Base-by-base conservation (phyloP, 768 basidiomycete species). In the Tubosaeta sp. region DNA sequence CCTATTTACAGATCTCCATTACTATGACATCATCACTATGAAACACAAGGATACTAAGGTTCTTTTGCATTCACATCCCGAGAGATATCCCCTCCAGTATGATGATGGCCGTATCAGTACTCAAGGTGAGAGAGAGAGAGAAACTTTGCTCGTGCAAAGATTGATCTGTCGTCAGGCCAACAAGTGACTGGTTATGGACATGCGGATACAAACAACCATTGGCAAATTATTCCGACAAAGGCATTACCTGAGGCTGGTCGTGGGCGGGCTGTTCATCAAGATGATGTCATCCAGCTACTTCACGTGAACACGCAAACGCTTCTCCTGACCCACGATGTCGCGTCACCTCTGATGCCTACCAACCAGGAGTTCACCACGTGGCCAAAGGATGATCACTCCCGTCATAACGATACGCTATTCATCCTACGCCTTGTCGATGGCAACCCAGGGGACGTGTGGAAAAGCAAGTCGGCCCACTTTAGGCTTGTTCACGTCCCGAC, bases 311-410 rank as follows among this genome's bases (percentile, higher is more conserved):
- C 95, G 10, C 76, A 95, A 56, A 82, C 84, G 1, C 71, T 84
- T 52, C 84, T 99, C 43, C 72, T 99, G 41, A 97, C 95, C 3
- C 97, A 99, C 62, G 97, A 99, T 67, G 97, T 99, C 52, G 97
- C 97, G 0, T 97, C 92, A 1, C 91, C 97, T 5, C 80, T 94
- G 45, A 95, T 92, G 87, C 86, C 97, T 14, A 99, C 97, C 44
- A 98, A 98, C 68, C 94, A 97, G 66, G 97, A 99, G 69, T 94
- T 98, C 70, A 99, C 97, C 6, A 98, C 97, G 0, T 88, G 85
- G 83, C 67, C 85, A 5, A 86, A 82, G 63, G 86, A 90, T 54
- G 90, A 95, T 58, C 73, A 83, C 51, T 75, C 79, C 8, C 79
- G 88, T 46, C 79, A 88, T 65, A 90, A 91, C 55, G 95, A 99